Base-by-base conservation (phyloP, 345 rosid genomes). In the Clarkia xantiana region DNA sequence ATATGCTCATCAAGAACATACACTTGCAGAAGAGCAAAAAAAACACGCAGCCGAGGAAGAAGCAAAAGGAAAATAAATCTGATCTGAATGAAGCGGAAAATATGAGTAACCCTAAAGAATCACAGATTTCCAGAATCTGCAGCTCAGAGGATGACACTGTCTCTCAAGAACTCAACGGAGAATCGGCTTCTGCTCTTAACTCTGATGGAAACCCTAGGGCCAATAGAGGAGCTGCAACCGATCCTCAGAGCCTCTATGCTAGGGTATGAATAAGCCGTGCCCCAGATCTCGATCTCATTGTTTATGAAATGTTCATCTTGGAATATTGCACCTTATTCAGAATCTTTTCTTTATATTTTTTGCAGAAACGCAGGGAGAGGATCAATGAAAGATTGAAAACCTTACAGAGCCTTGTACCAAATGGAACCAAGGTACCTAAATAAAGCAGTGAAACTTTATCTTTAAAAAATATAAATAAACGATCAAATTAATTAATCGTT, bases 211-310 rank as follows among this genome's bases (percentile, higher is more conserved):
- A 79, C 62, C 53, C 74, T 20, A 78, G 95, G 68, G 84, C 94
- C 47, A 49, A 71, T 34, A 70, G 82, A 56, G 97, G 95, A 17
- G 68, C 90, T n/a, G 94, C 97, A 18, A 80, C 90, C 3, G 97
- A 89, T 67, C 95, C 97, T 53, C 97, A 86, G 60, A 90, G 97
- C 71, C 81, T 86, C 47, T 90, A 90, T 48, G 95, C 95, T 51
- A 69, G 94, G 80, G 95, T 90, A 79, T 51, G 60, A 13, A n/a
- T n/a, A n/a, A 19, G 39, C 17, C 12, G 23, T 20, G n/a, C 52
- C n/a, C 5, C 34, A 2, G 9, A 2, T n/a, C 18, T 13, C n/a
- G 9, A 23, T 8, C n/a, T n/a, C 15, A 3, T 16, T 44, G 11
- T 18, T n/a, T 9, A 2, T 14, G 7, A 44, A 7, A 44, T 14